Evolutionary conservation across 768 basidiomycete species (phyloP), one percentile per base, ranked within the genome.

Genomic region (Xerocomus brunneocitrinus): DNA sequence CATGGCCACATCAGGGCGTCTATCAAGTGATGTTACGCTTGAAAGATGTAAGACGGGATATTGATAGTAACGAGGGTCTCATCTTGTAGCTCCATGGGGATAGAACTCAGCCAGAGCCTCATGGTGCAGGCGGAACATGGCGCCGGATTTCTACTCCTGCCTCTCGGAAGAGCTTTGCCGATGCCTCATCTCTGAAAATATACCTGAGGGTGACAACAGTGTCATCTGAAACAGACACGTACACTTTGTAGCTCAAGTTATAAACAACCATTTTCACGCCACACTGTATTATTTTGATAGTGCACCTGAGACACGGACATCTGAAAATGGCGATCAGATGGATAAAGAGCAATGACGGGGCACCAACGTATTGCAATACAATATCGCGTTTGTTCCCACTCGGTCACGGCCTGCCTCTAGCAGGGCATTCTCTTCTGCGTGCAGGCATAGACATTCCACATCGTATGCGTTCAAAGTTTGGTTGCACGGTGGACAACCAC

Each of bases 361-460:
- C 42, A 70, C 89, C 59, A 55, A 98, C 94, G 97, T 99, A 65
- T 99, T 99, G 79, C 97, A 99, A 67, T 98, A 99, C 13, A 99
- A 67, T n/a, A 91, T 88, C 3, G 90, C 82, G 47, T 85, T 82
- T 47, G 75, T 71, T 5, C 89, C 89, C n/a, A 95, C 80, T 44
- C 97, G 76, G 55, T 98, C 97, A 53, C 91, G 73, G 16, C 97
- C 95, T 2, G 93, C 93, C 73, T 98, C 95, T 2, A 98, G 71
- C 13, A 98, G 75, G 0, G 95, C 97, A 64, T 98, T 99, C 73
- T 99, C 97, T 71, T 99, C 97, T 0, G 97, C 97, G 67, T 99
- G 97, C 9, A 99, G 73, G 64, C 97, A 99, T 3, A 98, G 75
- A 63, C 97, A 99, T 65, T 91, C 91, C 47, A 83, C 77, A 36